These are phyloP conservation scores for Penicillium arizonense DNA, from an alignment of 495 filamentous ascomycete genomes.

Conservation along the genomic window DNA sequence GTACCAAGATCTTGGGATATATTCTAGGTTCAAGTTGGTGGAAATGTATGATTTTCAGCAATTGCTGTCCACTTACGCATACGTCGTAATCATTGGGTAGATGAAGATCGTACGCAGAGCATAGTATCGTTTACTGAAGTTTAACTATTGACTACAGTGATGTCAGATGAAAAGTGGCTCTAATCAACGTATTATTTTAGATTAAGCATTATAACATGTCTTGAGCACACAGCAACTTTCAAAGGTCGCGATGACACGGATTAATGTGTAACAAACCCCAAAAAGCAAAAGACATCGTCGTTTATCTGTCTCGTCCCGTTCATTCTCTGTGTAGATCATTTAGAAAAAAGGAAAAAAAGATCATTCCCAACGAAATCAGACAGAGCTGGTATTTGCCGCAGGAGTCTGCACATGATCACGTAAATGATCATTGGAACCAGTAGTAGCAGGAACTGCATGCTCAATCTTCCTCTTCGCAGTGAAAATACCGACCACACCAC, in stretches of 20 bases:
- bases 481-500: slow-evolving; percentile 76
- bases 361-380: background rate
- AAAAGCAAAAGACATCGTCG: background rate
- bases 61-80: no score
- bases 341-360: background rate
- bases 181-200: no score
- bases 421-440: slow-evolving; percentile 4
- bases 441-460: slow-evolving; percentile 11
- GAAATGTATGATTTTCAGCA: no score
- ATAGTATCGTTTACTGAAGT: no score
- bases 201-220: slow-evolving; percentile 11
- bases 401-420: slow-evolving; percentile 3
- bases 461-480: slow-evolving; percentile 83
- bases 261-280: background rate
- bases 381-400: slow-evolving; percentile 14
- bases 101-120: no score
- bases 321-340: background rate
- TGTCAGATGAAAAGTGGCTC: no score
- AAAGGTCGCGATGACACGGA: background rate
- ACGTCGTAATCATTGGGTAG: no score
- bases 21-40: no score
- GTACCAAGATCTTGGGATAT: no score
- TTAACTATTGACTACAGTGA: no score
- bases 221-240: background rate
- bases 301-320: background rate